Conservation (phyloP, 805 yeast genomes). For the Saccharomycopsis sp. region DNA sequence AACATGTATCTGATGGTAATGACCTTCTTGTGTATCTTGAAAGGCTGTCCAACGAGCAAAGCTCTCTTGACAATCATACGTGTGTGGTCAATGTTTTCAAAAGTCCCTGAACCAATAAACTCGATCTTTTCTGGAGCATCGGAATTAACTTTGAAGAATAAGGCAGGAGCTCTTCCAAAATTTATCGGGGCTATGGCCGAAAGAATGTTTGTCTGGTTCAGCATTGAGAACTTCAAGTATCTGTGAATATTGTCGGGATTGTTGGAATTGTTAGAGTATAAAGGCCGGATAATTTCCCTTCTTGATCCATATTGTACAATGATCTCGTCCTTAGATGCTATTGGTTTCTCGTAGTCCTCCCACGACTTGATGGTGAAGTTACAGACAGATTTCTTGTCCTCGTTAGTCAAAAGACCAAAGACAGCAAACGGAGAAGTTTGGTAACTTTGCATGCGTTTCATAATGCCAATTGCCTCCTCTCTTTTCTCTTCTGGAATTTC, state of each 20-base stretch:
- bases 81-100: constrained; percentile 76
- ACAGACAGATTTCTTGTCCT: constrained; percentile 76
- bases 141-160: constrained; percentile 53
- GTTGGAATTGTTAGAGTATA: constrained; percentile 72
- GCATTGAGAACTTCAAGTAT: constrained; percentile 75
- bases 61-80: constrained; percentile 84
- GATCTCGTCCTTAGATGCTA: constrained; percentile 74
- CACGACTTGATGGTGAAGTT: constrained; percentile 79
- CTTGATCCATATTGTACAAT: constrained; percentile 92
- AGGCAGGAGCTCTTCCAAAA: constrained; percentile 77
- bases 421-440: constrained; percentile 47
- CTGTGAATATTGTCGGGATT: constrained; percentile 83
- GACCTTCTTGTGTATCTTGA: constrained; percentile 87
- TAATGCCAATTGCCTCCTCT: constrained; percentile 1
- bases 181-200: constrained; percentile 83
- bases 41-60: constrained; percentile 87
- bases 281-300: constrained; percentile 64
- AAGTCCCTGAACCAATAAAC: constrained; percentile 85
- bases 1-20: constrained; percentile 96
- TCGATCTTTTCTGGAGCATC: constrained; percentile 44
- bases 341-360: constrained; percentile 83
- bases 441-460: constrained; percentile 40
- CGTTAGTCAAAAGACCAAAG: constrained; percentile 75
- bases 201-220: constrained; percentile 67
- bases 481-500: constrained; percentile 43